Conservation (phyloP, 768 basidiomycete species). For the Mycena alexandri region DNA sequence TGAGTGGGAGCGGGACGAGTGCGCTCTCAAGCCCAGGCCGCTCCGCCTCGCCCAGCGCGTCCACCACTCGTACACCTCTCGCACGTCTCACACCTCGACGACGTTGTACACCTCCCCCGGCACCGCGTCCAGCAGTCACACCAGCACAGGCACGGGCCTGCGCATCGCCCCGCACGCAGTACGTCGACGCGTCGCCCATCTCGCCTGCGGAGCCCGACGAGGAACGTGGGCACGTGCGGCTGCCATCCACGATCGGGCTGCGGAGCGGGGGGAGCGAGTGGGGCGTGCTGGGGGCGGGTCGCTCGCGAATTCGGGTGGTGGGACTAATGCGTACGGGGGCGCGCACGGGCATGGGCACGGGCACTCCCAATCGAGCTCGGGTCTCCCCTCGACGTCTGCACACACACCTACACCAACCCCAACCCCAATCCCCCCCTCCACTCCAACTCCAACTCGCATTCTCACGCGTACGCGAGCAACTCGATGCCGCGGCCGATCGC, state of each 20-base stretch:
- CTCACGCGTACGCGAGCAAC: no score
- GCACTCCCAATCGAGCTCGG: no score
- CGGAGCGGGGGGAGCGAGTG: slow-evolving; percentile 52
- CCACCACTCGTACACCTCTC: no score
- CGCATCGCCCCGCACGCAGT: slow-evolving; percentile 69
- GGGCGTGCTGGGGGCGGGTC: neutral
- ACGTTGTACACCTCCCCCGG: slow-evolving; percentile 1
- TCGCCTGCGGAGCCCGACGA: slow-evolving; percentile 57
- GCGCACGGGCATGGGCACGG: no score
- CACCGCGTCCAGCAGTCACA: slow-evolving; percentile 42
- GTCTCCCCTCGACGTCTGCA: no score
- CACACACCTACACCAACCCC: no score
- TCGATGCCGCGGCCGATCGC: no score
- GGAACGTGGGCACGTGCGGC: slow-evolving; percentile 54
- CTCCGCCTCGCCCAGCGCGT: neutral
- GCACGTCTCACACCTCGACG: no score
- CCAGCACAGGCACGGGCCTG: slow-evolving; percentile 38
- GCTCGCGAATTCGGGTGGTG: no score
- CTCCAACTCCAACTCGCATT: no score
- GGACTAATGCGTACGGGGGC: no score
- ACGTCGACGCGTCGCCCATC: slow-evolving; percentile 60
- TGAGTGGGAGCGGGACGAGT: neutral
- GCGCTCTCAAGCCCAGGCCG: neutral
- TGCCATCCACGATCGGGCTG: slow-evolving; percentile 81
- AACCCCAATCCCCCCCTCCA: no score